Evolutionary conservation across 306 rosid species (phyloP).

Genomic region (Cucurbita maxima): DNA sequence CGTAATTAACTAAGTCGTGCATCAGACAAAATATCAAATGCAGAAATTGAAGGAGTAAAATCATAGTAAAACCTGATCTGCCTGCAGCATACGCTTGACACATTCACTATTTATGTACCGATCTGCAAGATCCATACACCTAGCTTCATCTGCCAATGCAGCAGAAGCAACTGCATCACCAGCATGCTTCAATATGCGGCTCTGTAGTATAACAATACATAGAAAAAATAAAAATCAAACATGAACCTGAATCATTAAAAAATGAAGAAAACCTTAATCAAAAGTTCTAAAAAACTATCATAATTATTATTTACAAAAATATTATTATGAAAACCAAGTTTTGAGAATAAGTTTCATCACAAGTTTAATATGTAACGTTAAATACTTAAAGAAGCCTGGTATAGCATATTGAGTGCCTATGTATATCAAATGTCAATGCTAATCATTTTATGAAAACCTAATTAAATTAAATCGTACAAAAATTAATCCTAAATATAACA

Average conservation of each 20-base stretch:
- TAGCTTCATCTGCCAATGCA: constrained; percentile 87
- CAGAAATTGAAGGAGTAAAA: not conserved
- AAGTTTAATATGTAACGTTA: too few species aligned
- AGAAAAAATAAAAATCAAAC: not conserved
- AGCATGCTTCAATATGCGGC: constrained; percentile 91
- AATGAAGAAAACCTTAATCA: not conserved
- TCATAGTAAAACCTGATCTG: constrained; percentile 62
- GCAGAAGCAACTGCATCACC: constrained; percentile 94
- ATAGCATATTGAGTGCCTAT: not conserved
- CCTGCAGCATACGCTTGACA: constrained; percentile 96
- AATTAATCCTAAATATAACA: not conserved
- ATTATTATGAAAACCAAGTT: not conserved
- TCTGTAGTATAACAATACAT: constrained; percentile 37
- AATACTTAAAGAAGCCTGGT: not conserved
- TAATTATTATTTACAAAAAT: not conserved
- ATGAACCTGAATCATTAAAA: not conserved
- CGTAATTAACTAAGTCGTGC: not conserved
- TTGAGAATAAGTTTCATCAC: not conserved
- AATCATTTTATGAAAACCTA: not conserved
- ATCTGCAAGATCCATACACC: constrained; percentile 96
- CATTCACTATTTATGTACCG: constrained; percentile 93
- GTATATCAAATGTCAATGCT: not conserved
- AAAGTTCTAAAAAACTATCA: not conserved
- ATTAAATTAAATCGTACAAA: not conserved
- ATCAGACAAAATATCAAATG: not conserved